Base-by-base conservation (phyloP, 176 grass and related monocot species). In the Cocos nucifera region DNA sequence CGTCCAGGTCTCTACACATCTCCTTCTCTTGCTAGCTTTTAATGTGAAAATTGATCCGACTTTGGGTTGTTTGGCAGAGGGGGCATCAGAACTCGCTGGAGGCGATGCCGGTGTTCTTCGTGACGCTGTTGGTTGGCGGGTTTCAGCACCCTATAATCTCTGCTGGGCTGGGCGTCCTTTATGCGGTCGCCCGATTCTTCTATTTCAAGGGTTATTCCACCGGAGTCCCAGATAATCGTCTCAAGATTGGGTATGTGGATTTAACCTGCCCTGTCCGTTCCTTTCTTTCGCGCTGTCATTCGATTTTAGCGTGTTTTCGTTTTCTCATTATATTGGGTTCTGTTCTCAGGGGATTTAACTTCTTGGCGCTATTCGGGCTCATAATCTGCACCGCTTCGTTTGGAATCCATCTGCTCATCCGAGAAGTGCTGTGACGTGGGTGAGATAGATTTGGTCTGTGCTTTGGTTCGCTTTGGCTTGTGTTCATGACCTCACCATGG, bases 31-130 rank as follows among this genome's bases (percentile, higher is more conserved):
- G 28, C 28, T 12, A 2, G 9, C 9, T 44, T 12, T 44, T 1
- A 2, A 1, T 44, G 35, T 14, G 10, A 44, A 14, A 44, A 12
- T 44, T 14, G 10, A 44, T 44, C 9, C 35, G 35, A 14, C 9
- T 9, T 14, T 44, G 2, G 14, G 9, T 14, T 14, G 35, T 44
- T 44, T 14, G 56, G 62, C 84, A 98, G 93, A 92, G 93, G 70
- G 93, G 93, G 5, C 93, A 98, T 73, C 93, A 98, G 84, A 98
- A 98, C 84, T 85, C 87, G 72, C 74, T 98, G 15, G 93, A 98
- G 73, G 65, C 70, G 77, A 92, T 98, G 94, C 87, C 94, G n/a
- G 17, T 79, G 52, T 98, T 92, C 88, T 98, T 92, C 67, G 81
- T 71, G 63, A 86, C 74, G 78, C 73, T 98, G 53, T 67, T 98